Base-by-base conservation (phyloP, 495 filamentous ascomycete genomes). In the Hyphodiscus hymeniophilus region DNA sequence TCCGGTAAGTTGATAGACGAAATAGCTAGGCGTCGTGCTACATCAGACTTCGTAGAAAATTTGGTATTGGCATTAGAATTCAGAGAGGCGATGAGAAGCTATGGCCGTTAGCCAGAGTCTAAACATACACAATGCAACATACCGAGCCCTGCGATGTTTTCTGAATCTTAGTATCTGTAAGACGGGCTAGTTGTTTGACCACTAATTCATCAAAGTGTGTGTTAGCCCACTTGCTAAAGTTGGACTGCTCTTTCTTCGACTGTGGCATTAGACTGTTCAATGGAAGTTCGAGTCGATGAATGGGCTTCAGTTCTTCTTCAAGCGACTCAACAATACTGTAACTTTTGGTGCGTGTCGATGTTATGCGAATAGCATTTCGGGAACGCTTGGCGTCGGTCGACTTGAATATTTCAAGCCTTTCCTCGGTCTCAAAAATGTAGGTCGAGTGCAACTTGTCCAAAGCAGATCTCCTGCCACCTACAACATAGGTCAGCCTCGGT, bases 21-120 rank as follows among this genome's bases (percentile, higher is more conserved):
- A 24, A 70, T 52, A 7, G 76, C 48, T 12, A 72, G 61, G 6
- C 74, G 72, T 23, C 63, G 45, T 12, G 69, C 69, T 3, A 64
- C 52, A 36, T 77, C 67, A 21, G 48, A 46, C 0, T 48, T 22
- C 24, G 15, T 45, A 30, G 26, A 34, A 15, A 24, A 16, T 10
- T 42, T 11, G 22, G 17, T 16, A 43, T 54, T 36, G 39, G 48
- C 22, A 23, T 15, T n/a, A 3, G 15, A 21, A 11, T 38, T 26
- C 15, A 39, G 20, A 20, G 32, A 45, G 17, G 13, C 53, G 28
- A 51, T 43, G 4, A 36, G 13, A 21, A 48, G 30, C 48, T 57
- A 23, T 39, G 50, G 11, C 2, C 35, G 21, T 52, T 12, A 51
- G 48, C 16, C 15, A 15, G 2, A 34, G 7, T n/a, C 2, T 13